Conservation (phyloP, 176 grass and related monocot species). For the maize (Zea mays) region DNA sequence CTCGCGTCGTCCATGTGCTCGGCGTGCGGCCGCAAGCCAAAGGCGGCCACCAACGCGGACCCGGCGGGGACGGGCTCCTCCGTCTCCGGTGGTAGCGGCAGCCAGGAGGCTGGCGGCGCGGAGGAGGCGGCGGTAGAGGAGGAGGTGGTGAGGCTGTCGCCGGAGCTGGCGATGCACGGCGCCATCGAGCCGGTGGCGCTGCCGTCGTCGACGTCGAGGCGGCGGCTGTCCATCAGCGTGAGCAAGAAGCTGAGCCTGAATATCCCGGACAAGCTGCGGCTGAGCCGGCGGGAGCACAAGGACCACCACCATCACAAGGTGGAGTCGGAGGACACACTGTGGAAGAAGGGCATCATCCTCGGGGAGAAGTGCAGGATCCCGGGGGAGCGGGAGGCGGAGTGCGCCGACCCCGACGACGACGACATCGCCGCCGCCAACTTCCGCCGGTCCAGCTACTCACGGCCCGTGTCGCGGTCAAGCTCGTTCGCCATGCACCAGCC, state of each 20-base stretch:
- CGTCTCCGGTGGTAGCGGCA: slow-evolving; percentile 7
- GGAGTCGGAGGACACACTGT: slow-evolving; percentile 66
- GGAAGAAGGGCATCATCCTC: slow-evolving; percentile 92
- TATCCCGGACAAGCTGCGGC: slow-evolving; percentile 66
- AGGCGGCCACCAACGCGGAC: slow-evolving; percentile 32
- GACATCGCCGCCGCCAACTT: slow-evolving; percentile 48
- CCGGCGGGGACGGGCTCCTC: not conserved
- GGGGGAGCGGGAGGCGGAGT: slow-evolving; percentile 65
- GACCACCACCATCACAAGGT: slow-evolving; percentile 39
- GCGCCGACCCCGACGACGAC: slow-evolving; percentile 41
- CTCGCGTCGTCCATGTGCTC: slow-evolving; percentile 74
- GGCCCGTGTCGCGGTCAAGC: slow-evolving; percentile 53
- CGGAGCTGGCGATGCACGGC: slow-evolving; percentile 66
- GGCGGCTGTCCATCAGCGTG: slow-evolving; percentile 59
- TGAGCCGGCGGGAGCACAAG: slow-evolving; percentile 60
- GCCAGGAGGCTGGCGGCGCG: not conserved
- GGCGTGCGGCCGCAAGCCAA: slow-evolving; percentile 64
- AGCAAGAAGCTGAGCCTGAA: slow-evolving; percentile 50
- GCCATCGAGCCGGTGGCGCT: slow-evolving; percentile 48
- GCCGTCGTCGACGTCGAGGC: slow-evolving; percentile 45
- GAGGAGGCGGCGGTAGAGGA: slow-evolving; percentile 14
- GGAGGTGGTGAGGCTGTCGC: slow-evolving; percentile 50
- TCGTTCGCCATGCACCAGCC: slow-evolving; percentile 53
- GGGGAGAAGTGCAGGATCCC: slow-evolving; percentile 77
- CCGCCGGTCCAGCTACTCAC: slow-evolving; percentile 51